Percentiles rank a stretch among this genome's conserved stretches.
Evolutionary conservation across 768 basidiomycete genomes (phyloP).

Genomic region (Mycena rebaudengoi): DNA sequence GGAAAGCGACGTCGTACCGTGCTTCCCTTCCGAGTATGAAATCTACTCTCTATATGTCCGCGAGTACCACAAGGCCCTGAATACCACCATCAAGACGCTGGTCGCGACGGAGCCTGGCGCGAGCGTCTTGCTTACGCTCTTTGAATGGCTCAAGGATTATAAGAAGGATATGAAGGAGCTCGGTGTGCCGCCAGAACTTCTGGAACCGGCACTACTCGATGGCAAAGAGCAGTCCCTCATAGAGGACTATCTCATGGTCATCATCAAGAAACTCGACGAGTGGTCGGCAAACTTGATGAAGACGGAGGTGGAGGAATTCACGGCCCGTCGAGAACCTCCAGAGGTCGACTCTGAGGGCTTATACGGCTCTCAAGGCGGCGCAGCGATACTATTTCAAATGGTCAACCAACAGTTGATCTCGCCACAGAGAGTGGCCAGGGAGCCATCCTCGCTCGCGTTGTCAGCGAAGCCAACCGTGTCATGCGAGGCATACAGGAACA

Average conservation of each 20-base stretch:
- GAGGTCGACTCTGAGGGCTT: slow-evolving; percentile 89
- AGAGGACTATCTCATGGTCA: slow-evolving; percentile 93
- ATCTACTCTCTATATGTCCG: slow-evolving; percentile 85
- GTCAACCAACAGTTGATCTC: slow-evolving; percentile 96
- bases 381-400: slow-evolving; percentile 97
- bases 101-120: slow-evolving; percentile 84
- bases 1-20: slow-evolving; percentile 86
- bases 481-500: slow-evolving; percentile 90
- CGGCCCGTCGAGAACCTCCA: slow-evolving; percentile 82
- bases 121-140: slow-evolving; percentile 83
- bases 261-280: slow-evolving; percentile 95
- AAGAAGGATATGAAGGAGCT: slow-evolving; percentile 95
- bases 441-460: slow-evolving; percentile 88
- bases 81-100: slow-evolving; percentile 75
- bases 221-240: slow-evolving; percentile 94
- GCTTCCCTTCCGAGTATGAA: slow-evolving; percentile 93
- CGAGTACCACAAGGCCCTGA: slow-evolving; percentile 89
- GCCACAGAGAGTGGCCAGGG: slow-evolving; percentile 97
- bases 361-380: slow-evolving; percentile 90
- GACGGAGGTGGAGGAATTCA: slow-evolving; percentile 87
- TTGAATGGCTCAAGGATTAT: slow-evolving; percentile 97
- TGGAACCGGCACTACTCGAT: slow-evolving; percentile 91
- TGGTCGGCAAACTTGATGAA: slow-evolving; percentile 96
- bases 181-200: slow-evolving; percentile 77
- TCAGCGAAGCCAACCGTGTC: slow-evolving; percentile 86